Base-by-base conservation (phyloP, 1,139 yeast species). In the Fermentozyma sake region DNA sequence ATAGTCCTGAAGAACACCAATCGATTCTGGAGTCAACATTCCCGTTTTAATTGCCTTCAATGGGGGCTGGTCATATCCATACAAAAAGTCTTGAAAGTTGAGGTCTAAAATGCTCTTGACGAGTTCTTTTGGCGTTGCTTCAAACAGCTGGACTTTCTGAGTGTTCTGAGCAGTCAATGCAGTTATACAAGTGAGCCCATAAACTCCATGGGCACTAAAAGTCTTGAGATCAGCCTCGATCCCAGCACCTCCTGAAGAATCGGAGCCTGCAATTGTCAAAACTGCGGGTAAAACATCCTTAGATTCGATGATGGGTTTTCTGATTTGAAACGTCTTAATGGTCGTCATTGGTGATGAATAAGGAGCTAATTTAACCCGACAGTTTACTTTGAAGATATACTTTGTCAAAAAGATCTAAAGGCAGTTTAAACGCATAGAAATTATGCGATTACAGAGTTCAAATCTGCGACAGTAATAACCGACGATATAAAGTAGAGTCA, bases 201-300 rank as follows among this genome's bases (percentile, higher is more conserved):
- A 87, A 26, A 86, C 87, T 13, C 74, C 71, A 46, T 84, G 89
- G 3, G 82, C 85, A 3, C 84, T 68, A 34, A 87, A 72, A 0
- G 96, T 81, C 55, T 87, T 87, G 29, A 87, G 52, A 51, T 87
- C 96, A 1, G 96, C 96, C 48, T 87, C 96, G 32, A 87, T 79
- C 8, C 96, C 96, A 1, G 96, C 96, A 4, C 96, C 96, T 3
- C 96, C 96, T 3, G 95, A 82, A 27, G 81, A 75, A 50, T 87
- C 96, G 0, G 94, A 81, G 0, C 96, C 95, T 8, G 89, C 89
- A 25, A 81, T 66, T 0, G 86, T 76, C 38, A 80, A 50, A 4
- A 79, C 85, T 3, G 61, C 66, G 0, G 67, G 67, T 4, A 51
- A 22, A n/a, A n/a, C n/a, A n/a, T n/a, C n/a, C n/a, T n/a, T n/a